Evolutionary conservation across 495 filamentous ascomycete genomes (phyloP), one percentile per base, ranked within the genome.

Genomic region (Cairneyella variabilis): DNA sequence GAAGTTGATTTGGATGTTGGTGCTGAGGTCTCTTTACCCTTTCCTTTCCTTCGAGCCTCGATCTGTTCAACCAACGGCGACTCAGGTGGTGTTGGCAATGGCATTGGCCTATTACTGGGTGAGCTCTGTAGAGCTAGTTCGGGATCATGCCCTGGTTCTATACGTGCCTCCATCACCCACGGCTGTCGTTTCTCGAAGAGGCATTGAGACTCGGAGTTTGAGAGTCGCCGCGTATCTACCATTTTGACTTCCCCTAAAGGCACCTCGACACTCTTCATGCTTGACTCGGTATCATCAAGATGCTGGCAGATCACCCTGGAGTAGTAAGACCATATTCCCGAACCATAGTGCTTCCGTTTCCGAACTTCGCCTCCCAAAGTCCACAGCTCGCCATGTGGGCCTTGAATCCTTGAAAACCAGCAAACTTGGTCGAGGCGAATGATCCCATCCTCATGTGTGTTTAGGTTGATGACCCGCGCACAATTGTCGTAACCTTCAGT

Each of bases 291-390:
- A 11, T 10, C 44, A 43, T 51, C 36, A 8, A 53, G 18, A 14
- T 32, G 7, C 38, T 62, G 59, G 23, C 56, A 53, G 23, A 58
- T 50, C 5, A 41, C 51, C 34, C 27, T 56, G 9, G 56, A 54
- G 9, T 12, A 54, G 16, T 38, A 54, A 12, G 25, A 40, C 23
- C 22, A 48, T 0, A 36, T 62, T 21, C 28, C 42, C 2, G 44
- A 36, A 22, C 55, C 59, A 2, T 5, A 2, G 2, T 34, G 51
- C 37, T 53, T 54, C 14, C 25, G n/a, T 22, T 45, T 49, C 34
- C 66, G 59, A 10, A 59, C 53, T 16, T 48, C 58, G 8, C 68
- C 64, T 48, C 65, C 65, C 8, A 67, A 22, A 0, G 65, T 69
- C 50, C 64, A 71, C 27, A 68, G 38, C 3, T 53, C 51, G 17